Evolutionary conservation across 2,329 filamentous ascomycete species (phyloP), one percentile per base, ranked within the genome.

Genomic region (Hysterium pulicare): DNA sequence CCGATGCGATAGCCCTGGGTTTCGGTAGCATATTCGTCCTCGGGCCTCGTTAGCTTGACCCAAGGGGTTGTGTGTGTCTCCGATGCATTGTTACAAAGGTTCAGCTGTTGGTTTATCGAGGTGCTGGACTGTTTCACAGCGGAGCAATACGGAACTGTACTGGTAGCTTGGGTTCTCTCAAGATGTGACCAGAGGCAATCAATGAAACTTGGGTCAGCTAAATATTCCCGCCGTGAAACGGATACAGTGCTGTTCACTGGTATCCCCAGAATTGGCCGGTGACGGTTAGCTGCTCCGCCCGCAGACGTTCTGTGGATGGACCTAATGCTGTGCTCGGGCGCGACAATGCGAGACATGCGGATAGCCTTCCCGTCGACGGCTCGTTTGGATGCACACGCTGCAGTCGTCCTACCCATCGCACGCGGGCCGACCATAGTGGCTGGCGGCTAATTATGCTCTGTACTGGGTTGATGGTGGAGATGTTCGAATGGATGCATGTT

Each of bases 331-430:
- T 39, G 23, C 23, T 24, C n/a, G 23, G 26, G 15, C 23, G 23
- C 31, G 37, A 39, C 23, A 15, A 31, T 8, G 37, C 15, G 6
- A 17, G n/a, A 30, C 11, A 15, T 39, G 37, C 37, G 37, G 37
- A 31, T 15, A 39, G 37, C 37, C 37, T 39, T 15, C 24, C 24
- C 16, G 24, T 31, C 24, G 24, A 31, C 21, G 15, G 9, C 23
- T 11, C 24, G 23, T 21, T 19, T 34, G 16, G 32, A 34, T 34
- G 32, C 32, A 34, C 32, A 15, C 13, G 17, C 13, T 26, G 21
- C 35, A n/a, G 20, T 16, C 23, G 35, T 38, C 20, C 35, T 15
- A 38, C 35, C 17, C 15, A 17, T 20, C 13, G 19, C 35, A 26
- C 35, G 22, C 35, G 35, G 35, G 20, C 10, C 16, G 3, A 21